phyloP scores from a whole-genome alignment of 257 asterid genomes.

The Solanum acaule region DNA sequence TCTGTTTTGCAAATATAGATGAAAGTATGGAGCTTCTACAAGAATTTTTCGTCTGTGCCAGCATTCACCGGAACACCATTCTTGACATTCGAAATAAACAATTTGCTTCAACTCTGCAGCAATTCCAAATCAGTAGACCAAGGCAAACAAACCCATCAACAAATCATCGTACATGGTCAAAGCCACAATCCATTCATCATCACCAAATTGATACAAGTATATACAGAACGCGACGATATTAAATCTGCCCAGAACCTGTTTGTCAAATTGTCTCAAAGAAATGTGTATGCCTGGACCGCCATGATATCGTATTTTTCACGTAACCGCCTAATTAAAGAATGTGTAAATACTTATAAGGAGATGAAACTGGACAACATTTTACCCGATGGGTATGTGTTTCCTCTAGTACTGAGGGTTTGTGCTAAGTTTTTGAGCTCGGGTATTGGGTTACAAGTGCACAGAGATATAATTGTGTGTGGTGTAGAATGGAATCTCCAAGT shows the following conservation, averaged over 20 bases:
- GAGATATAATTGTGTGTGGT: slow-evolving; percentile 21
- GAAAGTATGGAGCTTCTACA: slow-evolving; percentile 4
- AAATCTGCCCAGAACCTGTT: slow-evolving; percentile 18
- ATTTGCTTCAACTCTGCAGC: slow-evolving; percentile 20
- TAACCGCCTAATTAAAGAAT: slow-evolving; percentile 12
- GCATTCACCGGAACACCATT: neutral
- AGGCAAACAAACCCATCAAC: slow-evolving; percentile 26
- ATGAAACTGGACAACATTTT: slow-evolving; percentile 2
- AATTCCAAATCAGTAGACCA: slow-evolving; percentile 8
- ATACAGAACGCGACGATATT: slow-evolving; percentile 13
- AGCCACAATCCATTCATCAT: slow-evolving; percentile 3
- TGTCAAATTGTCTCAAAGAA: slow-evolving; percentile 25
- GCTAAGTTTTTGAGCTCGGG: neutral
- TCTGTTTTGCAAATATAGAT: neutral
- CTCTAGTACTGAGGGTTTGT: slow-evolving; percentile 17
- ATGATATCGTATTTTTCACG: slow-evolving; percentile 20
- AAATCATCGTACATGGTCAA: slow-evolving; percentile 12
- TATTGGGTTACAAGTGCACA: slow-evolving; percentile 24
- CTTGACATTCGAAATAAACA: slow-evolving; percentile 4
- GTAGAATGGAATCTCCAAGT: slow-evolving; percentile 13
- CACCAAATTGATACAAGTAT: slow-evolving; percentile 24
- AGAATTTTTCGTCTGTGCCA: neutral
- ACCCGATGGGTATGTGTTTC: slow-evolving; percentile 31
- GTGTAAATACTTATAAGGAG: slow-evolving; percentile 11
- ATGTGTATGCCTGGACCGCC: slow-evolving; percentile 31